Evolutionary conservation across 1,139 yeast species (phyloP).

Genomic region (Kodamaea ohmeri): DNA sequence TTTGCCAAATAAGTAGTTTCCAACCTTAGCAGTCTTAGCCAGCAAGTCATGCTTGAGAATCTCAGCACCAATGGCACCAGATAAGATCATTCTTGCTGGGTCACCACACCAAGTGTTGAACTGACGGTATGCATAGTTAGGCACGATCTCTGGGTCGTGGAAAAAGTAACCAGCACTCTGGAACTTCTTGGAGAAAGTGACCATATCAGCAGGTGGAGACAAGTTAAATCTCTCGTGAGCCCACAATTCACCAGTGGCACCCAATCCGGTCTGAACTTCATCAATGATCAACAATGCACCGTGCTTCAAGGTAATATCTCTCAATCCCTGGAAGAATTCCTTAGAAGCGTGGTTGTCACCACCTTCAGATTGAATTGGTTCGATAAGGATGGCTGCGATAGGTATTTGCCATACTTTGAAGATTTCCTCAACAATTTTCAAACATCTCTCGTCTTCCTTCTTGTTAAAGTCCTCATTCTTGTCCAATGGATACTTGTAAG

Average conservation of each 20-base stretch:
- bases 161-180: slow-evolving; percentile 85
- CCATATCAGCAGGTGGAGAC: slow-evolving; percentile 73
- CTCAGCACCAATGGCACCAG: slow-evolving; percentile 67
- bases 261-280: slow-evolving; percentile 87
- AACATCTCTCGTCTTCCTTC: slow-evolving; percentile 66
- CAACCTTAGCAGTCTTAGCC: slow-evolving; percentile 54
- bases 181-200: slow-evolving; percentile 80
- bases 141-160: slow-evolving; percentile 66
- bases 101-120: slow-evolving; percentile 93
- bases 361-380: slow-evolving; percentile 85
- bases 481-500: slow-evolving; percentile 69
- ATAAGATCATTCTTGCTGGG: slow-evolving; percentile 73
- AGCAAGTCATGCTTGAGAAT: slow-evolving; percentile 58
- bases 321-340: slow-evolving; percentile 72
- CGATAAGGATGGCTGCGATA: slow-evolving; percentile 73
- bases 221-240: slow-evolving; percentile 81
- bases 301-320: slow-evolving; percentile 65
- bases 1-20: slow-evolving; percentile 56
- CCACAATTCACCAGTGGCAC: slow-evolving; percentile 84
- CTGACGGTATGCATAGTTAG: slow-evolving; percentile 74
- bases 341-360: slow-evolving; percentile 83
- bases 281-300: slow-evolving; percentile 72
- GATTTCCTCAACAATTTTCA: slow-evolving; percentile 54
- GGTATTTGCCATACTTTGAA: slow-evolving; percentile 59
- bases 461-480: slow-evolving; percentile 52